phyloP scores from a whole-genome alignment of 768 basidiomycete genomes.

The Leucogyrophana mollusca region DNA sequence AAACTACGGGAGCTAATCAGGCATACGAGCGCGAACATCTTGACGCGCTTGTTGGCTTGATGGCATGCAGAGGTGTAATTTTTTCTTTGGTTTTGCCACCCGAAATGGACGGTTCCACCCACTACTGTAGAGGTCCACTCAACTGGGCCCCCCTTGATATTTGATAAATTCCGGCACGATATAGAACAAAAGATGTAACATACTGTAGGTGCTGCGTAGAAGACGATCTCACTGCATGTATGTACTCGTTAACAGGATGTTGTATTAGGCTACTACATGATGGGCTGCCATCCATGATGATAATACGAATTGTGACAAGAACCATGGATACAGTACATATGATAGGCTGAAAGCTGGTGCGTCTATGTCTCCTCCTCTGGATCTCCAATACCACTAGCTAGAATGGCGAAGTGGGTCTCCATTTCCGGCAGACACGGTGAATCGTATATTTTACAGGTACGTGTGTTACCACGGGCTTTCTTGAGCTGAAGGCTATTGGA shows the following conservation, averaged over 20 bases:
- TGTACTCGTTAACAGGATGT: slow-evolving; percentile 12
- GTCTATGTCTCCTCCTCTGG: slow-evolving; percentile 80
- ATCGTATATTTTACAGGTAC: slow-evolving; percentile 96
- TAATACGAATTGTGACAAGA: slow-evolving; percentile 1
- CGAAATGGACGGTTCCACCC: slow-evolving; percentile 34
- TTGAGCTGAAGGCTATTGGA: slow-evolving; percentile 74
- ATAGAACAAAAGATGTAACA: slow-evolving; percentile 1
- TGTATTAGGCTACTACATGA: slow-evolving; percentile 8
- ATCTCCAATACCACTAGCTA: slow-evolving; percentile 88
- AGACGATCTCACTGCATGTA: not conserved
- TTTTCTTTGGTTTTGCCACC: slow-evolving; percentile 6
- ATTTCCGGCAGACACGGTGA: slow-evolving; percentile 97
- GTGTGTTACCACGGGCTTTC: slow-evolving; percentile 88
- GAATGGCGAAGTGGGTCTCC: slow-evolving; percentile 94
- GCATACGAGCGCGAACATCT: slow-evolving; percentile 80
- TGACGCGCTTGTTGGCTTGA: slow-evolving; percentile 81
- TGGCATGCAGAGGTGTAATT: slow-evolving; percentile 2
- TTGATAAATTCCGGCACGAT: not conserved
- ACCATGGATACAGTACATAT: slow-evolving; percentile 1
- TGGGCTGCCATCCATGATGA: slow-evolving; percentile 6
- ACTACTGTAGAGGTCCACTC: slow-evolving; percentile 38
- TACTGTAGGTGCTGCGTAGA: not conserved
- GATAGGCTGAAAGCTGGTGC: not conserved
- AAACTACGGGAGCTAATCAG: slow-evolving; percentile 76
- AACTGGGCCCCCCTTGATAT: slow-evolving; percentile 43